Evolutionary conservation across 2,329 filamentous ascomycete species (phyloP), one percentile per base, ranked within the genome.

Genomic region (Elsinoe perseae): DNA sequence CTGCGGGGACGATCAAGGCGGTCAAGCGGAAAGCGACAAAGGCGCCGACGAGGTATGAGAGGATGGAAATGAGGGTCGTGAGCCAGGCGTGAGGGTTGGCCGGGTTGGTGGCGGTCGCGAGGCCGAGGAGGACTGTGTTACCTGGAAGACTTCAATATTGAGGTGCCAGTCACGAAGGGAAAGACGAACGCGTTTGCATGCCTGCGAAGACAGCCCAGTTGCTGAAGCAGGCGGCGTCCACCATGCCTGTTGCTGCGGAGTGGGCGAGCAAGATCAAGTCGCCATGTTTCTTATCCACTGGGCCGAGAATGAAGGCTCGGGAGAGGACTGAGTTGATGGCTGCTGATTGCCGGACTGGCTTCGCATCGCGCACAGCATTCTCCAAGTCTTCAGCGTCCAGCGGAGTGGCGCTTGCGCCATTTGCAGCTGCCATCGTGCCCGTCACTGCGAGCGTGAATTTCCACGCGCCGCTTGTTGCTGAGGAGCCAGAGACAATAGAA

Each of bases 121-220:
- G 77, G 16, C 78, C 80, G 36, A 84, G 73, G 68, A 84, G 83
- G 62, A 84, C 77, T 8, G 81, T 84, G 68, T 84, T 84, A 36
- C 81, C 80, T 72, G 70, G 12, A 16, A 8, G 16, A 23, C 28
- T 21, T 46, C 8, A 36, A n/a, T n/a, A n/a, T n/a, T n/a, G 18
- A 38, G 54, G 23, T 27, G 18, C 9, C 6, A n/a, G 23, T 14
- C 34, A 25, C 52, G 34, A 25, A 25, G 6, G 28, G 18, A 46
- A 27, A 34, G 2, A 64, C 62, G 56, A 64, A 75, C 75, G 75
- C 21, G 77, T 79, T 62, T 79, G 77, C 77, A 79, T 79, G 16
- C 70, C 73, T 28, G 77, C 74, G 57, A 79, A 79, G 54, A 73
- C 75, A 21, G 66, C 70, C 69, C 72, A 78, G 54, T 75, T 75